Base-by-base conservation (phyloP, 2,329 filamentous ascomycete genomes). In the Albifimbria verrucaria region DNA sequence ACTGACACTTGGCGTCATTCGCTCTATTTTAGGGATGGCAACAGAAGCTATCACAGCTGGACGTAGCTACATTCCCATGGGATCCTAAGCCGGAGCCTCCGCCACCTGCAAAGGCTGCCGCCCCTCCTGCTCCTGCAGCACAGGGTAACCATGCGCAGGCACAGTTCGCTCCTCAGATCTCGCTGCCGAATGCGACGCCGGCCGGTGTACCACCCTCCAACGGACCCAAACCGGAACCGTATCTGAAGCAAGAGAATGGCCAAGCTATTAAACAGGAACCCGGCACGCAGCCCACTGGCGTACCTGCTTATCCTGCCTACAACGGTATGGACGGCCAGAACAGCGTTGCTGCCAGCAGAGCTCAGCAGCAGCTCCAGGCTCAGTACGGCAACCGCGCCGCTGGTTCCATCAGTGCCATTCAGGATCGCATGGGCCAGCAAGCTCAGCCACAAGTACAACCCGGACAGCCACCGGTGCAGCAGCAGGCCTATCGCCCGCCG, bases 31-130 rank as follows among this genome's bases (percentile, higher is more conserved):
- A 97, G 92, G 90, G 87, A 75, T 99, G 94, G 94, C 92, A 97
- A 78, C 81, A 87, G 64, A 97, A 95, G 73, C 81, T 99, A 32
- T 89, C 92, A 1, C 85, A 86, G 61, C 85, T 95, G 59, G 85
- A 88, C 60, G 88, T 97, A 56, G 94, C 94, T 55, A 78, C 83
- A 53, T 97, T 97, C 69, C 93, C 94, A 11, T 99, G 94, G 94
- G 94, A 99, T 68, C 93, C 94, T 43, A 87, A 89, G 67, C 87
- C 88, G 48, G 86, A 89, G 50, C 81, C 83, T n/a, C 59, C 67
- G 17, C 59, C 64, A 21, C 60, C 66, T 58, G 57, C 65, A 69
- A 66, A 73, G 65, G 44, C 44, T 25, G 57, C 72, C 66, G 48
- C 68, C 61, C 56, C 60, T 22, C 53, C 65, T 44, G 55, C 60